Conservation (phyloP, 352 stramenopile species). For the Pythium sp. region DNA sequence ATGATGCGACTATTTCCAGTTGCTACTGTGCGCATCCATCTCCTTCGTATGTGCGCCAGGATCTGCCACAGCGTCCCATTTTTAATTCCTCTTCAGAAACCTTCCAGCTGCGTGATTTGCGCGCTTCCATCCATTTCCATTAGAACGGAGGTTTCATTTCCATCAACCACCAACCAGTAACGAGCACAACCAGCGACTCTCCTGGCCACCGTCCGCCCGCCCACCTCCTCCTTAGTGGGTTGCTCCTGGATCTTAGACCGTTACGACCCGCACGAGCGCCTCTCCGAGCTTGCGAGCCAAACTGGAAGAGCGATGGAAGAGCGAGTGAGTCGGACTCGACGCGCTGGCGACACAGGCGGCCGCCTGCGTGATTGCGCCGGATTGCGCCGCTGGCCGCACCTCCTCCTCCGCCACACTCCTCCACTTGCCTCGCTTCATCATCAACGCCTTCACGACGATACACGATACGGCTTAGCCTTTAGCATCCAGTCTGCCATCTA, state of each 20-base stretch:
- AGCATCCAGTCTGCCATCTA: background rate
- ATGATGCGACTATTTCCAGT: background rate
- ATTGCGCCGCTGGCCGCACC: too few species aligned
- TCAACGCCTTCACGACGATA: too few species aligned
- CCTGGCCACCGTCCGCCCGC: background rate
- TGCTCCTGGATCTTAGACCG: background rate
- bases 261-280: background rate
- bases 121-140: background rate
- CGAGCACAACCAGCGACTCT: background rate
- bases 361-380: background rate
- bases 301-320: background rate
- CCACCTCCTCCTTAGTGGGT: background rate
- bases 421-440: background rate
- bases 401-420: background rate
- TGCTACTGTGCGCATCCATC: background rate
- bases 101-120: background rate
- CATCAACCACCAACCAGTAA: background rate
- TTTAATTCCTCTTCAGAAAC: constrained; percentile 1
- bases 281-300: background rate
- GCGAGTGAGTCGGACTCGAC: background rate
- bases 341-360: background rate
- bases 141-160: background rate
- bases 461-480: background rate
- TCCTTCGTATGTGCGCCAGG: background rate
- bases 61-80: background rate